These are phyloP conservation scores for Scheffersomyces stipitis DNA, from an alignment of 805 yeast species.

Conservation along the genomic window DNA sequence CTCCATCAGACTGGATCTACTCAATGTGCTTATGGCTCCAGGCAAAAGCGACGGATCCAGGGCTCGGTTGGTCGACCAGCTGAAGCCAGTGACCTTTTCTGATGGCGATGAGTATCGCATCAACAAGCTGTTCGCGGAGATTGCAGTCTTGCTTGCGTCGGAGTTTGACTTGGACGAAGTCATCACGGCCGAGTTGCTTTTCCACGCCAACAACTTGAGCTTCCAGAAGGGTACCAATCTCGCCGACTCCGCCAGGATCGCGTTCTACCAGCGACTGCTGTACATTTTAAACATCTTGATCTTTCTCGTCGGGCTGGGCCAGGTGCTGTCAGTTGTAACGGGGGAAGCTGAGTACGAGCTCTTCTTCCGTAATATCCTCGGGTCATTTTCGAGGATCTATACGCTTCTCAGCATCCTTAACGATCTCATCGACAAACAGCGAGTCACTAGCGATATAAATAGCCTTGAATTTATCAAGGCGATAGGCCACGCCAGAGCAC, in stretches of 20 bases:
- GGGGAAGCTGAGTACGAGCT: constrained; percentile 2
- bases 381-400: constrained; percentile 61
- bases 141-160: constrained; percentile 57
- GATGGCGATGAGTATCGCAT: constrained; percentile 61
- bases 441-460: constrained; percentile 52
- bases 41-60: constrained; percentile 48
- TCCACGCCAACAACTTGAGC: constrained; percentile 39
- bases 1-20: constrained; percentile 46
- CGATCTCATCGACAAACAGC: constrained; percentile 45
- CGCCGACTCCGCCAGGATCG: constrained; percentile 63
- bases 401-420: constrained; percentile 53
- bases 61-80: constrained; percentile 39
- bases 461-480: constrained; percentile 37
- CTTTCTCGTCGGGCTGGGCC: constrained; percentile 23
- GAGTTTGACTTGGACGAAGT: constrained; percentile 65
- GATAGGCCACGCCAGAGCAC: constrained; percentile 59
- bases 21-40: constrained; percentile 40
- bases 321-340: constrained; percentile 16
- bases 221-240: constrained; percentile 48
- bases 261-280: constrained; percentile 67
- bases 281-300: constrained; percentile 68
- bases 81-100: constrained; percentile 41
- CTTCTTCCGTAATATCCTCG: constrained; percentile 45
- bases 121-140: constrained; percentile 63
- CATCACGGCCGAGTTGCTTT: constrained; percentile 68